These are phyloP conservation scores for Cystobasidium tubakii DNA, from an alignment of 768 basidiomycete genomes.

Conservation along the genomic window DNA sequence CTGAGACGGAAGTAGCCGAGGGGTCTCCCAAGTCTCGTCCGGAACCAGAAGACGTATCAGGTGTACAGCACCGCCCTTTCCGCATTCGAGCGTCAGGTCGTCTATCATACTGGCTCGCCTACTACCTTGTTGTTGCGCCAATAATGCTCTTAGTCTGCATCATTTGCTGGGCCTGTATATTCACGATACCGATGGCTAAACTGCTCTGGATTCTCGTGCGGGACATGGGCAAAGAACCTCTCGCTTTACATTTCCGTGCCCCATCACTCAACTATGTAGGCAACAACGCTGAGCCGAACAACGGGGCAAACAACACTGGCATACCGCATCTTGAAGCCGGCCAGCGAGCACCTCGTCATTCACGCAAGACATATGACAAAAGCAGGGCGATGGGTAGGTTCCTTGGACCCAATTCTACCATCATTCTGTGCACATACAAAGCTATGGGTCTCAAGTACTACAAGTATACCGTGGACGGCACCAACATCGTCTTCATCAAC, in stretches of 20 bases:
- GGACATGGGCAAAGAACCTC: constrained; percentile 70
- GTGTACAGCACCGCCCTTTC: constrained; percentile 26
- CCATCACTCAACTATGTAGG: constrained; percentile 54
- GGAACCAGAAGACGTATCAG: not conserved
- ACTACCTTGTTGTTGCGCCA: constrained; percentile 75
- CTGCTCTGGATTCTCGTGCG: constrained; percentile 90
- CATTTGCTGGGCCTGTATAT: constrained; percentile 87
- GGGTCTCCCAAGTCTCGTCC: not conserved
- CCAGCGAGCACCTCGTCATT: constrained; percentile 66
- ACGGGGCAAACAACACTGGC: not conserved
- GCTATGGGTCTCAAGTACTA: constrained; percentile 86
- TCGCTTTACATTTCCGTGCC: constrained; percentile 82
- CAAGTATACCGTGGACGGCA: constrained; percentile 98
- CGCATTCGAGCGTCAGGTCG: constrained; percentile 45
- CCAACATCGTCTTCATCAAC: constrained; percentile 97
- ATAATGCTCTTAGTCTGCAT: constrained; percentile 79
- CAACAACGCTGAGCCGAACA: constrained; percentile 29
- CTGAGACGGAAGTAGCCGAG: constrained; percentile 37
- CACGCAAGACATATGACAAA: constrained; percentile 42
- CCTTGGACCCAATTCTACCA: constrained; percentile 59
- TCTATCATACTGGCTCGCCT: constrained; percentile 65
- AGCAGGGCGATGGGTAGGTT: constrained; percentile 42
- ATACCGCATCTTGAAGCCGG: constrained; percentile 58
- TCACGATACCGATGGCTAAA: constrained; percentile 97
- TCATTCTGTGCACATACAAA: constrained; percentile 87